Conservation (phyloP, 805 yeast species). For the Wickerhamomyces canadensis region DNA sequence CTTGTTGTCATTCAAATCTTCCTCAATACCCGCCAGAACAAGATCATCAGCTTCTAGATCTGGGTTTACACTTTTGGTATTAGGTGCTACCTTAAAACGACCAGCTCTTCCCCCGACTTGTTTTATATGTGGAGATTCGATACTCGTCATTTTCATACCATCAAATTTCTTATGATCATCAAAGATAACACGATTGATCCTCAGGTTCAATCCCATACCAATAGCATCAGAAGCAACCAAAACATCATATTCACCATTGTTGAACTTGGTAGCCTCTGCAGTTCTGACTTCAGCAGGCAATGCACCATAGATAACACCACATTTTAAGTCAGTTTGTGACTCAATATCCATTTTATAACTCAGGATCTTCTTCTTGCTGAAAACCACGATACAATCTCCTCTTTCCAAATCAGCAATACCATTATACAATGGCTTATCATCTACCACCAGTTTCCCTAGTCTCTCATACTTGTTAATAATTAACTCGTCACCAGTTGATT, state of each 20-base stretch:
- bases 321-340: slow-evolving; percentile 50
- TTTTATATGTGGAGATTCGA: slow-evolving; percentile 66
- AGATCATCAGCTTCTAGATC: too few relatives aligned
- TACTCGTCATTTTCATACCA: slow-evolving; percentile 43
- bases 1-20: slow-evolving; percentile 7
- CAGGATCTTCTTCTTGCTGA: slow-evolving; percentile 70
- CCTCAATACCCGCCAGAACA: slow-evolving; percentile 1
- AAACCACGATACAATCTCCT: slow-evolving; percentile 91
- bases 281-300: slow-evolving; percentile 93
- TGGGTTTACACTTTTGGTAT: not conserved
- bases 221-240: slow-evolving; percentile 94
- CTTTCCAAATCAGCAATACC: slow-evolving; percentile 36
- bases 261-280: slow-evolving; percentile 75
- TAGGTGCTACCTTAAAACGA: slow-evolving; percentile 45
- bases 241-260: slow-evolving; percentile 73
- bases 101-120: slow-evolving; percentile 99
- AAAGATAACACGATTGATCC: slow-evolving; percentile 76
- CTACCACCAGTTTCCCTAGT: slow-evolving; percentile 64
- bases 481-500: slow-evolving; percentile 74
- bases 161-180: slow-evolving; percentile 63
- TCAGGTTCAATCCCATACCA: slow-evolving; percentile 93
- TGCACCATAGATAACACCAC: slow-evolving; percentile 92
- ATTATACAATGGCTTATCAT: slow-evolving; percentile 30
- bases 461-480: slow-evolving; percentile 69
- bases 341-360: slow-evolving; percentile 69